Evolutionary conservation across 148 eudicot genomes (phyloP), one percentile per base, ranked within the genome.

Genomic region (Amaranthus palmeri): DNA sequence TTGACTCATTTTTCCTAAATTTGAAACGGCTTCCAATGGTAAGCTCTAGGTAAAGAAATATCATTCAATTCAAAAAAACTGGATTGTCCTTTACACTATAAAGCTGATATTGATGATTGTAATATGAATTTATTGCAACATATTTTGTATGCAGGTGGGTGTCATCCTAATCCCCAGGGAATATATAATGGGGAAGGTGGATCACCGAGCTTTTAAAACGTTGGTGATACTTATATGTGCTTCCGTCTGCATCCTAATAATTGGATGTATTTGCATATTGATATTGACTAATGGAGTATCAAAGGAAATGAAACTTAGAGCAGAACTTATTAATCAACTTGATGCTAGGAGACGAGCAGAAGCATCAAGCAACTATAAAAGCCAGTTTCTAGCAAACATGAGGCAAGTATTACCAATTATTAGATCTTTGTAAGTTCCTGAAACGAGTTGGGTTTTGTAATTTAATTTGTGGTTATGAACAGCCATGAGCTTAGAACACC

Each of bases 401-500:
- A 91, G 98, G 98, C 83, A 71, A 74, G 83, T 84, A 52, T 45
- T 48, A 14, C 48, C 50, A 12, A 46, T 25, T 44, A 17, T 62
- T 56, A 56, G 36, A n/a, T 12, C 14, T 4, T 6, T 62, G 49
- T 44, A 44, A 61, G 12, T 61, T 47, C 7, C 14, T 65, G 13
- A 47, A 46, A 43, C 56, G 42, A 6, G 25, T 41, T 5, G 9
- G 4, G 10, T 51, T 12, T 5, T 41, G 18, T 10, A 4, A 66
- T 65, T 8, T 11, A 54, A 48, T 5, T n/a, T 25, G 14, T 52
- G 36, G n/a, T 36, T 18, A 10, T 72, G 40, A 64, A 81, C 96
- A 95, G 97, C 77, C 98, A 95, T 79, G 98, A 95, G 76, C 82
- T 95, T 56, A 87, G 98, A 72, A 95, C 98, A 76, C 98, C 98